phyloP scores from a whole-genome alignment of 306 rosid species.

The Acacia crassicarpa region DNA sequence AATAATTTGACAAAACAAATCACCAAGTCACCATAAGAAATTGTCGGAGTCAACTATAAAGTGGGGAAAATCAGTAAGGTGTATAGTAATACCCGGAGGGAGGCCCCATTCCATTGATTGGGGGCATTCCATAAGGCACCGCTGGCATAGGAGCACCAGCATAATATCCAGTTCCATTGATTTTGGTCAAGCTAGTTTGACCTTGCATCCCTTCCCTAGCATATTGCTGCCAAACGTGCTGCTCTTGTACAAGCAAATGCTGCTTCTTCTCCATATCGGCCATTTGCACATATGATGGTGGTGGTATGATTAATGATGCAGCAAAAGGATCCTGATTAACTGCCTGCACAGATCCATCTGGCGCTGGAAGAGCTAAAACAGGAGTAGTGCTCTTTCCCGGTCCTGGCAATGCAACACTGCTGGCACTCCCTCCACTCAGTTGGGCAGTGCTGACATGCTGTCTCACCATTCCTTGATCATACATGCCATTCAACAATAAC shows the following conservation, averaged over 20 bases:
- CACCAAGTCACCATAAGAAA: slow-evolving; percentile 47
- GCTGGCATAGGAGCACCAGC: slow-evolving; percentile 56
- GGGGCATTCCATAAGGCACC: slow-evolving; percentile 89
- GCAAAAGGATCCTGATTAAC: slow-evolving; percentile 95
- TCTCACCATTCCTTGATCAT: slow-evolving; percentile 92
- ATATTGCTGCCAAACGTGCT: slow-evolving; percentile 86
- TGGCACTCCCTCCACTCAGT: slow-evolving; percentile 90
- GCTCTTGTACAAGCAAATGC: slow-evolving; percentile 75
- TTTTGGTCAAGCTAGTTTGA: slow-evolving; percentile 76
- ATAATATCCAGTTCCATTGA: slow-evolving; percentile 57
- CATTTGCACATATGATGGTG: slow-evolving; percentile 97
- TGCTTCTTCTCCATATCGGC: slow-evolving; percentile 98
- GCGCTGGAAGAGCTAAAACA: slow-evolving; percentile 95
- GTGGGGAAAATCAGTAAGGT: slow-evolving; percentile 51
- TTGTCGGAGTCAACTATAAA: slow-evolving; percentile 45
- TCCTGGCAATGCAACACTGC: slow-evolving; percentile 92
- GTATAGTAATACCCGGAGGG: slow-evolving; percentile 74
- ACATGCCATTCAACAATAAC: slow-evolving; percentile 85
- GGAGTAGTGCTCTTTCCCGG: slow-evolving; percentile 72
- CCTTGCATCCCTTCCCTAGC: slow-evolving; percentile 95
- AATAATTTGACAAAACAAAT: slow-evolving; percentile 47
- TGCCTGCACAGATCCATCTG: slow-evolving; percentile 85
- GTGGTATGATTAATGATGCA: slow-evolving; percentile 76
- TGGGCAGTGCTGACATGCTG: slow-evolving; percentile 87
- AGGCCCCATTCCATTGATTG: slow-evolving; percentile 78